Conservation (phyloP, 768 basidiomycete species). For the Suillus clintonianus region DNA sequence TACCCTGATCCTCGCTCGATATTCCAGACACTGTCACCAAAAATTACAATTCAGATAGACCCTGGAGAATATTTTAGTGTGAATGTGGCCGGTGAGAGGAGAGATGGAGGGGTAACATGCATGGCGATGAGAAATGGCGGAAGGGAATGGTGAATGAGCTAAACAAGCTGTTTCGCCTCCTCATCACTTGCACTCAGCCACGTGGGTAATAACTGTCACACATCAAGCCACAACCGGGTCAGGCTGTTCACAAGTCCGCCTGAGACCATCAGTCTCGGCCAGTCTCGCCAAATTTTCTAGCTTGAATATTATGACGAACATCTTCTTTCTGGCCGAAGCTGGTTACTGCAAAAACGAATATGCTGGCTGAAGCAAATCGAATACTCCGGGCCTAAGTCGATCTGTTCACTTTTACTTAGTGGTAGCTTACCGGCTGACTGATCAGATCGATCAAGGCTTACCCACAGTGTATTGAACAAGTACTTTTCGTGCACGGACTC, state of each 20-base stretch:
- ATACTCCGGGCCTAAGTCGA: neutral
- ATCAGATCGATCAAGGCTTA: neutral
- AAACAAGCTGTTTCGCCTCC: constrained; percentile 34
- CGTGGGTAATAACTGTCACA: constrained; percentile 25
- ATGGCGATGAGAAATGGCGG: constrained; percentile 29
- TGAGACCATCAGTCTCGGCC: neutral
- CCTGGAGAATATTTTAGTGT: neutral
- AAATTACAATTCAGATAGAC: neutral
- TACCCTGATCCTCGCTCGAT: constrained; percentile 24
- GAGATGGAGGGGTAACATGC: constrained; percentile 16
- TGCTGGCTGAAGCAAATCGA: neutral
- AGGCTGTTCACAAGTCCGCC: neutral
- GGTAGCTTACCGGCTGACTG: neutral
- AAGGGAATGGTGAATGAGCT: constrained; percentile 31
- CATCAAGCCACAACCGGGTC: constrained; percentile 13
- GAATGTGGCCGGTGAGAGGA: constrained; percentile 4
- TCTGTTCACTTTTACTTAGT: neutral
- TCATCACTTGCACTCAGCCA: constrained; percentile 29
- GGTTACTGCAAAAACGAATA: neutral
- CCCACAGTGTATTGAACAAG: neutral
- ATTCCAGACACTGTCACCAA: neutral
- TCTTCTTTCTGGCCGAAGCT: neutral
- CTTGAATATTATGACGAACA: neutral
- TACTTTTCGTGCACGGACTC: neutral
- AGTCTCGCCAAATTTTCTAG: neutral